phyloP scores from a whole-genome alignment of 352 stramenopile genomes.

The Globisporangium nagaii region DNA sequence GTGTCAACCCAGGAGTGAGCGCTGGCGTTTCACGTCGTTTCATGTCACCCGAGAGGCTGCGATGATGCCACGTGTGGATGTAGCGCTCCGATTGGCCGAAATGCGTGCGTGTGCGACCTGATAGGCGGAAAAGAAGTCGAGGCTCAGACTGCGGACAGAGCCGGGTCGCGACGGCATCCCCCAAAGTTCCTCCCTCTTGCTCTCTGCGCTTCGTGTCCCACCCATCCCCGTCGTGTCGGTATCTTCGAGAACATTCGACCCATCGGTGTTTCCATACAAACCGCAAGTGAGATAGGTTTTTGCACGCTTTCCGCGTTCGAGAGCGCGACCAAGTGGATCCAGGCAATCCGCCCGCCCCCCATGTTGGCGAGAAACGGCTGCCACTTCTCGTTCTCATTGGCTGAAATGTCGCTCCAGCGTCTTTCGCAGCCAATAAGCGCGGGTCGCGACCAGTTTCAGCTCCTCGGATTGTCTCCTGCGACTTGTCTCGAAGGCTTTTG shows the following conservation, averaged over 20 bases:
- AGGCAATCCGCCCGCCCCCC: not conserved
- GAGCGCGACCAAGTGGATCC: not conserved
- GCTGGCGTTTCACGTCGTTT: too few species aligned
- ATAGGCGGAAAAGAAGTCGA: conserved; percentile 25
- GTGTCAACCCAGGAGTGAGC: too few species aligned
- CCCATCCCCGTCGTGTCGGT: not conserved
- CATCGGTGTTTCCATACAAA: conserved; percentile 4
- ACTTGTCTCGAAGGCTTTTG: conserved; percentile 11
- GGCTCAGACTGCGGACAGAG: too few species aligned
- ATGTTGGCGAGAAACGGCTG: not conserved
- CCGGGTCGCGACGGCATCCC: too few species aligned
- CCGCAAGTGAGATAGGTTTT: conserved; percentile 2
- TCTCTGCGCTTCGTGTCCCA: too few species aligned
- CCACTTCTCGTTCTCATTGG: not conserved
- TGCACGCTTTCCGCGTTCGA: not conserved
- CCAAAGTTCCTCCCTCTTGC: too few species aligned
- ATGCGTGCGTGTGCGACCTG: not conserved
- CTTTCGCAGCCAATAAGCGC: not conserved
- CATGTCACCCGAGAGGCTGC: not conserved
- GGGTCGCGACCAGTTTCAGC: conserved; percentile 9
- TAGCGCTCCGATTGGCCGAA: not conserved
- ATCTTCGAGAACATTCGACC: conserved; percentile 24
- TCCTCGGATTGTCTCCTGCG: not conserved
- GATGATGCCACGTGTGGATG: too few species aligned
- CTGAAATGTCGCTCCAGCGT: not conserved